Conservation (phyloP, 2,329 filamentous ascomycete species). For the Alternaria sp. region DNA sequence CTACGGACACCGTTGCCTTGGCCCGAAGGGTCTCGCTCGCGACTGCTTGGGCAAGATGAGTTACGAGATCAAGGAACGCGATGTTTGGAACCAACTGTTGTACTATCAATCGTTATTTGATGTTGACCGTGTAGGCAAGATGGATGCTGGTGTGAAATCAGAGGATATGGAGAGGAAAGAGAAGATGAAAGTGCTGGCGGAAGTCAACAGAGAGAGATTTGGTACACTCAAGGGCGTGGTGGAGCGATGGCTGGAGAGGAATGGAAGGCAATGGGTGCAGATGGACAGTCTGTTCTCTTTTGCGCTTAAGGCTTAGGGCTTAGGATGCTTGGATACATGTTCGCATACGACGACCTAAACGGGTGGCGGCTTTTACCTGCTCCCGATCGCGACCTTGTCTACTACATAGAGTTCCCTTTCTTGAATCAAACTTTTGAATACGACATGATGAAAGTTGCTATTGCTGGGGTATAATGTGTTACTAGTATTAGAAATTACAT, state of each 20-base stretch:
- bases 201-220: constrained; percentile 84
- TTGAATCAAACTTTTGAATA: constrained; percentile 7
- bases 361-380: background rate
- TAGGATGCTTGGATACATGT: constrained; percentile 1
- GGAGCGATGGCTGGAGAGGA: constrained; percentile 85
- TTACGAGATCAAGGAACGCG: constrained; percentile 87
- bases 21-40: constrained; percentile 81
- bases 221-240: constrained; percentile 78
- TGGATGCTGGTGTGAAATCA: constrained; percentile 62
- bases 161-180: constrained; percentile 59
- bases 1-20: constrained; percentile 88
- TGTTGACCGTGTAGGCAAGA: constrained; percentile 77
- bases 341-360: background rate
- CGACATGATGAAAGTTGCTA: constrained; percentile 4
- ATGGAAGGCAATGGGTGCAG: constrained; percentile 89
- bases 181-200: constrained; percentile 71
- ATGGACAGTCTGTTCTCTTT: constrained; percentile 87
- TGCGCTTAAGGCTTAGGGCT: constrained; percentile 49
- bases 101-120: constrained; percentile 89
- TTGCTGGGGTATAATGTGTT: constrained; percentile 25
- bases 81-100: constrained; percentile 91
- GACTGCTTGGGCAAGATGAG: constrained; percentile 88
- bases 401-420: constrained; percentile 6
- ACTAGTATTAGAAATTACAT: constrained; percentile 14
- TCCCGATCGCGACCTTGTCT: constrained; percentile 5